Evolutionary conservation across 805 yeast genomes (phyloP).

Genomic region (Suhomyces kilbournensis): DNA sequence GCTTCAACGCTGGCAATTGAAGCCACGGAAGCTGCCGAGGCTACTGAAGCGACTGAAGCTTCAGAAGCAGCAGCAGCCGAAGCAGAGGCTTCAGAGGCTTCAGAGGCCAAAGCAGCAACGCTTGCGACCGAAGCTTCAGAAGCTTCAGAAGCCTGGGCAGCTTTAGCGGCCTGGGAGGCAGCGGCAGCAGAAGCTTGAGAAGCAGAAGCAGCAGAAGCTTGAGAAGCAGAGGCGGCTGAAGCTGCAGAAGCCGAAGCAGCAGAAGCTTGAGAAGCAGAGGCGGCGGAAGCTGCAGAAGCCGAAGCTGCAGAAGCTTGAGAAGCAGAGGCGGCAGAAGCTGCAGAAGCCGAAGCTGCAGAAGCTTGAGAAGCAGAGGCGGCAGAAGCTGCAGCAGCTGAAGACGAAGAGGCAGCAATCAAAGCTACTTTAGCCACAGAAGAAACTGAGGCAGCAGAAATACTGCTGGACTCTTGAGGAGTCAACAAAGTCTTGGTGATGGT

Average conservation of each 20-base stretch:
- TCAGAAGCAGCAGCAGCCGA: constrained; percentile 18
- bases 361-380: constrained; percentile 17
- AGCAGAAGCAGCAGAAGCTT: constrained; percentile 20
- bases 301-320: constrained; percentile 21
- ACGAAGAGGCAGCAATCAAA: neutral
- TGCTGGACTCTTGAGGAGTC: constrained; percentile 44
- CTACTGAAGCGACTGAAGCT: constrained; percentile 15
- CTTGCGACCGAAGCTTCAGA: neutral
- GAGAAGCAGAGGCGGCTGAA: constrained; percentile 17
- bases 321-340: constrained; percentile 16
- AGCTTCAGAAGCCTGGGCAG: constrained; percentile 19
- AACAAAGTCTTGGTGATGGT: constrained; percentile 46
- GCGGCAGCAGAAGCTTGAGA: constrained; percentile 15
- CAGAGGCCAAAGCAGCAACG: neutral
- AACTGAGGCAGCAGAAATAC: constrained; percentile 14
- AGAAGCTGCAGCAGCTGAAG: neutral
- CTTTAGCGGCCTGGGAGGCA: too few relatives aligned
- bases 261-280: constrained; percentile 15
- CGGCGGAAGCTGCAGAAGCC: constrained; percentile 14
- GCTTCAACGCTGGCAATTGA: constrained; percentile 27
- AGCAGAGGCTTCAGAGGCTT: constrained; percentile 3
- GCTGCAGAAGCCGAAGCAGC: constrained; percentile 19
- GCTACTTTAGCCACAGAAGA: neutral
- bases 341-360: constrained; percentile 19
- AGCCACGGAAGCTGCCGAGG: constrained; percentile 13